Evolutionary conservation across 2,329 filamentous ascomycete genomes (phyloP).

Genomic region (Hymenoscyphus scutula): DNA sequence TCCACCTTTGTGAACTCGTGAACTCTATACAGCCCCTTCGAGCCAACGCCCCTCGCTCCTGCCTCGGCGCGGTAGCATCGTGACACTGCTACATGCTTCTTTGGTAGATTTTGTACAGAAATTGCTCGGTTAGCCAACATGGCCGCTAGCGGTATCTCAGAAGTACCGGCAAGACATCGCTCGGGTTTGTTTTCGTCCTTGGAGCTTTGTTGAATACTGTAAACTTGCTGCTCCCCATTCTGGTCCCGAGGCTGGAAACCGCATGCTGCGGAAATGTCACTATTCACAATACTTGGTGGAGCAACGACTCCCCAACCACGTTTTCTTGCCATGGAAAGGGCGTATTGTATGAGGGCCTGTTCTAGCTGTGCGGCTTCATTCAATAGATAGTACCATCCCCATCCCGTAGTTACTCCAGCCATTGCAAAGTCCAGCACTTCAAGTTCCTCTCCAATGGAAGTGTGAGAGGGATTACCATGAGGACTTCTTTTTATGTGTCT

Average conservation of each 20-base stretch:
- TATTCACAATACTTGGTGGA: conserved; percentile 88
- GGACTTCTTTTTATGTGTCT: conserved; percentile 48
- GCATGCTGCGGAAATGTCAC: conserved; percentile 84
- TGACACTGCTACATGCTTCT: conserved; percentile 79
- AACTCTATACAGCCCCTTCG: conserved; percentile 92
- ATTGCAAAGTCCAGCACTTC: conserved; percentile 85
- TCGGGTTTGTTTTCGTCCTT: conserved; percentile 66
- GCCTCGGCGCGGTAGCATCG: conserved; percentile 97
- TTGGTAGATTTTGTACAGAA: conserved; percentile 63
- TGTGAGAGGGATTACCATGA: conserved; percentile 61
- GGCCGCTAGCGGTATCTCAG: conserved; percentile 90
- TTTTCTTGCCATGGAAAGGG: conserved; percentile 68
- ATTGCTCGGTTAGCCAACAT: conserved; percentile 78
- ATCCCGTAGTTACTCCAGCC: conserved; percentile 79
- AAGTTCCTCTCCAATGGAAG: conserved; percentile 82
- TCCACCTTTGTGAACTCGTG: conserved; percentile 99
- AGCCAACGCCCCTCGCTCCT: conserved; percentile 82
- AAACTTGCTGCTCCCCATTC: conserved; percentile 89
- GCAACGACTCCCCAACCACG: conserved; percentile 78
- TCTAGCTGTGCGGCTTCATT: conserved; percentile 92
- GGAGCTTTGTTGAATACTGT: conserved; percentile 67
- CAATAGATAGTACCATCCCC: conserved; percentile 98
- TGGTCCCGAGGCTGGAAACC: conserved; percentile 93
- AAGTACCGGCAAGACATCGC: conserved; percentile 79
- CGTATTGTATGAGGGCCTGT: conserved; percentile 87